Percentiles rank a stretch among this genome's conserved stretches.
These are phyloP conservation scores for Neurospora sp. DNA, from an alignment of 2,329 filamentous ascomycete species.

Conservation along the genomic window DNA sequence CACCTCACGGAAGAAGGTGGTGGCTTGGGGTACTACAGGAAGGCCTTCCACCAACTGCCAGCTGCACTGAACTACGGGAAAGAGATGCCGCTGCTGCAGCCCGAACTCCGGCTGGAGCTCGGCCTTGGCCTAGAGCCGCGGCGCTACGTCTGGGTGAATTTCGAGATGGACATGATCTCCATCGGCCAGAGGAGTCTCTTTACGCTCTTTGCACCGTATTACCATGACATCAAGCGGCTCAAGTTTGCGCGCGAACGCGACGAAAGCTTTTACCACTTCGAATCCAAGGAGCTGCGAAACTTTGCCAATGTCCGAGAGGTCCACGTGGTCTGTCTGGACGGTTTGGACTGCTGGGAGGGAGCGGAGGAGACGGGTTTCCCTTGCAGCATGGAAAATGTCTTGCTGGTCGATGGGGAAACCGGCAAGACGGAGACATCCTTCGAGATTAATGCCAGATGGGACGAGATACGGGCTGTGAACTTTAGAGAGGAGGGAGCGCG, in stretches of 20 bases:
- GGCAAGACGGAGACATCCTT: not conserved
- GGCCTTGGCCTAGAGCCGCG: not conserved
- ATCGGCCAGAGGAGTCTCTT: not conserved
- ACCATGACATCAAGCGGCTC: not conserved
- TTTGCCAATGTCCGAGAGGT: not conserved
- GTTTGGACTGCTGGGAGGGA: not conserved
- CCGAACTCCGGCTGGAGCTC: not conserved
- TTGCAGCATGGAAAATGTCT: not conserved
- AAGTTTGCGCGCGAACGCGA: not conserved
- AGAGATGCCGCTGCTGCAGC: not conserved
- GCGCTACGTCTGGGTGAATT: not conserved
- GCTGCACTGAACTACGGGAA: not conserved
- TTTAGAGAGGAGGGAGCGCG: not conserved
- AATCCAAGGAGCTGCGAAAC: not conserved
- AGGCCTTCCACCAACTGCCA: not conserved
- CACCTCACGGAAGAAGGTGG: not conserved
- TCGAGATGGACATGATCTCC: not conserved
- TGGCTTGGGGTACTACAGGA: not conserved
- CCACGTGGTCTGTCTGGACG: not conserved
- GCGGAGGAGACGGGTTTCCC: not conserved
- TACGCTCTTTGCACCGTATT: not conserved
- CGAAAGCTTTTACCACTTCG: not conserved
- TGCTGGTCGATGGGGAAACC: not conserved
- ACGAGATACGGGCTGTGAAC: not conserved
- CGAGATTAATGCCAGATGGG: not conserved